Evolutionary conservation across 768 basidiomycete species (phyloP), one percentile per base, ranked within the genome.

Genomic region (Suillus plorans): DNA sequence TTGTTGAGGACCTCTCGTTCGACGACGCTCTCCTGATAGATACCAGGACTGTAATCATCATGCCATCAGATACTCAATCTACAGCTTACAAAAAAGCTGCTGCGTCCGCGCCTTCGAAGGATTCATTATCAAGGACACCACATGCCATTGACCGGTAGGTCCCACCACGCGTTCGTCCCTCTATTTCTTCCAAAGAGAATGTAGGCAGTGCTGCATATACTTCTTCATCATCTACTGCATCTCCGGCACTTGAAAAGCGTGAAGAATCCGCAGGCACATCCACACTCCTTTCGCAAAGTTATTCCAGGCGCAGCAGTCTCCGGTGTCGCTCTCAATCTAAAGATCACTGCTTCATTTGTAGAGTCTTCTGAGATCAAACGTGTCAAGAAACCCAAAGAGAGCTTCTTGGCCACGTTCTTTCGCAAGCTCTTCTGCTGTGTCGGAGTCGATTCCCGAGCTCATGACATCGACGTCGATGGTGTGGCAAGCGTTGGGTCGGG

Each of bases 341-440:
- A 28, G 58, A 42, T 7, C 58, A 42, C 1, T n/a, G 2, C 57
- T 58, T 58, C 56, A 25, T 58, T 25, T 58, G 39, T 41, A 5
- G 57, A 39, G 25, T 58, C 57, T 58, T 12, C 16, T 59, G 58
- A 42, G 5, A 28, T 59, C 25, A 59, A 31, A 59, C 25, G 39
- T 59, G 58, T 28, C 39, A 57, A 39, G 2, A 16, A 37, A 3
- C 37, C 56, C n/a, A 80, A 80, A 72, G 80, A 79, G 41, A 82
- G 85, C 22, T 80, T 88, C 69, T 71, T 87, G 63, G 79, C 82
- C 47, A 83, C 79, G 68, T 73, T 89, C 64, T 67, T 88, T 63
- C 82, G 77, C 61, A 78, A 81, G 62, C 80, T 89, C 63, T 77
- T 88, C 58, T 87, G 86, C 47, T 89, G 88, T 66, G 73, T 86